Percentiles rank a stretch among this genome's conserved stretches.
These are phyloP conservation scores for Lactifluus pinguis DNA, from an alignment of 768 basidiomycete species.

Conservation along the genomic window DNA sequence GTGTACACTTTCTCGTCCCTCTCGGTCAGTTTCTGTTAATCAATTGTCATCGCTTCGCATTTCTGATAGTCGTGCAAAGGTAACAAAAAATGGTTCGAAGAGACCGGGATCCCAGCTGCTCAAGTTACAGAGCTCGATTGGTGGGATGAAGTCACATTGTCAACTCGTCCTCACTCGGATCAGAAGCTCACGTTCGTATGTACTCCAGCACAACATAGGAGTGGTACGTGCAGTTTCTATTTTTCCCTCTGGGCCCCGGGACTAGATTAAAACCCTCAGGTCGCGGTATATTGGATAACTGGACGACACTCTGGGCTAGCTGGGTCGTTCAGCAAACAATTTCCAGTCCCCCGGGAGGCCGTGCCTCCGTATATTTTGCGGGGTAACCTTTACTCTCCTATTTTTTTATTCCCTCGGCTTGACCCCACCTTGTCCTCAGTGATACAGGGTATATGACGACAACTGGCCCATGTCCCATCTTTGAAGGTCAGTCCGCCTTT, in stretches of 20 bases:
- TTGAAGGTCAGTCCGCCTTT: slow-evolving; percentile 24
- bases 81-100: slow-evolving; percentile 25
- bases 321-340: slow-evolving; percentile 31
- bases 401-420: not conserved
- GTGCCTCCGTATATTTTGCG: slow-evolving; percentile 23
- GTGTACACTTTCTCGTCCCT: slow-evolving; percentile 31
- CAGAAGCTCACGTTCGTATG: slow-evolving; percentile 28
- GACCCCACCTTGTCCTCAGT: slow-evolving; percentile 16
- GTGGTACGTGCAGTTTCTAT: slow-evolving; percentile 24
- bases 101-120: slow-evolving; percentile 25
- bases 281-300: slow-evolving; percentile 28
- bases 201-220: slow-evolving; percentile 35
- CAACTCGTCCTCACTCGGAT: slow-evolving; percentile 5
- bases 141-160: slow-evolving; percentile 30
- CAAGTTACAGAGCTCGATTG: slow-evolving; percentile 34
- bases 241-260: not conserved
- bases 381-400: slow-evolving; percentile 20
- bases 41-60: not conserved
- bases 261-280: slow-evolving; percentile 21
- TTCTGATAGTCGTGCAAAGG: slow-evolving; percentile 11
- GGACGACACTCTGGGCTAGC: slow-evolving; percentile 32
- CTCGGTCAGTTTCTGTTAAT: slow-evolving; percentile 24
- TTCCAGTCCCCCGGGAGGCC: not conserved
- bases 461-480: slow-evolving; percentile 29
- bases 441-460: slow-evolving; percentile 33